Evolutionary conservation across 257 asterid genomes (phyloP).

Genomic region (Ophiorrhiza pumila): DNA sequence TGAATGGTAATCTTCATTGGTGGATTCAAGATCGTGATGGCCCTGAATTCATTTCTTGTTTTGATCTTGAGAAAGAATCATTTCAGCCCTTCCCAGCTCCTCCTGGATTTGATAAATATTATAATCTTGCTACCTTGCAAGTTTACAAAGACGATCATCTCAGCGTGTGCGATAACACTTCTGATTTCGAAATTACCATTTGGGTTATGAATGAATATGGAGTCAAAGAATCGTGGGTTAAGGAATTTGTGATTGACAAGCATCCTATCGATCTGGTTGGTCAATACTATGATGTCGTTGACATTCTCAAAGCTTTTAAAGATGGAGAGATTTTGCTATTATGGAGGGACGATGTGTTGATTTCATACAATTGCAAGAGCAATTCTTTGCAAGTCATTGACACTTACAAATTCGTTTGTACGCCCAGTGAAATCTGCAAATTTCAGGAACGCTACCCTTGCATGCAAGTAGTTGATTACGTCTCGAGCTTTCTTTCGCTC

Average conservation of each 20-base stretch:
- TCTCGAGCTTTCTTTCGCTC: slow-evolving; percentile 36
- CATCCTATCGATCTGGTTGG: slow-evolving; percentile 20
- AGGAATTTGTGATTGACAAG: slow-evolving; percentile 34
- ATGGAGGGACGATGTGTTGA: slow-evolving; percentile 28
- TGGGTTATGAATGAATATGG: slow-evolving; percentile 61
- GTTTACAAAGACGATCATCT: slow-evolving; percentile 23
- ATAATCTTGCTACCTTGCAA: slow-evolving; percentile 34
- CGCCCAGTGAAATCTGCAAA: not conserved
- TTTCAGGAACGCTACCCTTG: slow-evolving; percentile 3
- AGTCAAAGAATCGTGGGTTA: slow-evolving; percentile 40
- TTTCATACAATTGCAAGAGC: slow-evolving; percentile 11
- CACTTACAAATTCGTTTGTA: not conserved
- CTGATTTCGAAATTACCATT: slow-evolving; percentile 24
- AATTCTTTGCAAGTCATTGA: not conserved
- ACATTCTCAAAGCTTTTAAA: slow-evolving; percentile 26
- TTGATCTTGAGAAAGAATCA: slow-evolving; percentile 40
- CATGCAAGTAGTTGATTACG: slow-evolving; percentile 41
- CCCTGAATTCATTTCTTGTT: slow-evolving; percentile 36
- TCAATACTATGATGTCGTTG: slow-evolving; percentile 31
- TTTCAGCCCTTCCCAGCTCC: slow-evolving; percentile 35
- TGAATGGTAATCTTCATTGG: slow-evolving; percentile 43
- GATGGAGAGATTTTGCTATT: slow-evolving; percentile 43
- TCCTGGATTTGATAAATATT: slow-evolving; percentile 11
- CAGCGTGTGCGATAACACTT: slow-evolving; percentile 39
- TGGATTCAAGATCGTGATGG: slow-evolving; percentile 32